Base-by-base conservation (phyloP, 306 rosid genomes). In the Cucurbita argyrosperma region DNA sequence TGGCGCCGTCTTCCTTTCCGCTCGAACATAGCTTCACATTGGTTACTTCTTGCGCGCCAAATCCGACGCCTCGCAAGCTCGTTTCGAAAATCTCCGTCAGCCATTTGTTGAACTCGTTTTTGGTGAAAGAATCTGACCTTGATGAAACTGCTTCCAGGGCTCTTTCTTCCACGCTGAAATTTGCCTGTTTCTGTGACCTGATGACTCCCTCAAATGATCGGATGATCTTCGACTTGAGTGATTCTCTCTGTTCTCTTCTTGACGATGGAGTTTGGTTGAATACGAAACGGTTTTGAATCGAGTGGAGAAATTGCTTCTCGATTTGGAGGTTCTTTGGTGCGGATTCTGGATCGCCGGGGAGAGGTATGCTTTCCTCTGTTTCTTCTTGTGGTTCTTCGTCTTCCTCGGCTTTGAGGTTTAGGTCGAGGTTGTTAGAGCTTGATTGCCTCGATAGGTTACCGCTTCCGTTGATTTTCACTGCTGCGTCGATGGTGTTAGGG, bases 41-140 rank as follows among this genome's bases (percentile, higher is more conserved):
- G 78, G 85, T 80, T 76, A 91, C 96, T 75, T 81, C 87, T 76
- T 85, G 88, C 81, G 84, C 96, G 66, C 89, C 87, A 74, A 77
- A 82, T 74, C 81, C 88, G 73, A 83, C 84, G 56, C 63, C 76
- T 68, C 82, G 78, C 78, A 89, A 86, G 77, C 89, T 90, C 40
- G 80, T 83, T 82, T 88, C 84, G 77, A 95, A 89, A 82, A 91
- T 89, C 76, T 87, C 93, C 80, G 83, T 82, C 54, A 85, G 78
- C 99, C 99, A 95, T 84, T 91, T 95, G 76, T 95, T 93, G 85
- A 89, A 95, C 91, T 83, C 77, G 76, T 87, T 84, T 79, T 95
- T 86, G 76, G 21, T 39, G 23, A 89, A 95, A 38, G 67, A 84
- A 70, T 86, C 96, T 62, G 87, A 88, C 74, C 93, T 88, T 55